Evolutionary conservation across 2,329 filamentous ascomycete species (phyloP).

Genomic region (Chalaropsis ovoidea): DNA sequence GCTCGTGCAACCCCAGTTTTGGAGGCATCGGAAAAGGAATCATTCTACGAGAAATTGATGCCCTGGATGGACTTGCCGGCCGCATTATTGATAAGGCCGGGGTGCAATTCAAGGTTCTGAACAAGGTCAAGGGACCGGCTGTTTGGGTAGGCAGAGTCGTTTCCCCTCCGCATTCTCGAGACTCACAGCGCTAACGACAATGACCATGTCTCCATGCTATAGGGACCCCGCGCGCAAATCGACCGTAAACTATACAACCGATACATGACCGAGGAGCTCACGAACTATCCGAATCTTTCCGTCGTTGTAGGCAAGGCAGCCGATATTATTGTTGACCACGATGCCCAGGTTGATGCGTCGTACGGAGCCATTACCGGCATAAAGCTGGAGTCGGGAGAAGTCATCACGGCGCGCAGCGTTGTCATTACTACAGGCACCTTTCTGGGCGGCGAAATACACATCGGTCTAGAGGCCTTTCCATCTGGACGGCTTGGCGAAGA

Average conservation of each 20-base stretch:
- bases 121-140: conserved; percentile 80
- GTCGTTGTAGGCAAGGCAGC: conserved; percentile 81
- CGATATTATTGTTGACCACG: conserved; percentile 58
- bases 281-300: conserved; percentile 64
- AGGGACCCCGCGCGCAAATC: conserved; percentile 88
- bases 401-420: conserved; percentile 69
- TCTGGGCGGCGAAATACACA: conserved; percentile 89
- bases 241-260: conserved; percentile 80
- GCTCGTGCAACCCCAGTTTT: conserved; percentile 94
- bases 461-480: conserved; percentile 73
- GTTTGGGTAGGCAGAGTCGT: conserved; percentile 56
- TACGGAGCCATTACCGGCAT: conserved; percentile 61
- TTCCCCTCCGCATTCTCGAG: background rate
- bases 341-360: conserved; percentile 47
- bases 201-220: background rate
- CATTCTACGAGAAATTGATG: conserved; percentile 90
- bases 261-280: conserved; percentile 81
- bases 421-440: conserved; percentile 97
- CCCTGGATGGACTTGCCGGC: conserved; percentile 79
- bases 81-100: conserved; percentile 87
- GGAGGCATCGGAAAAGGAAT: conserved; percentile 98
- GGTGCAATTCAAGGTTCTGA: conserved; percentile 85
- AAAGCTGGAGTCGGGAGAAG: conserved; percentile 73
- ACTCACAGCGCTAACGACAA: background rate
- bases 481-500: conserved; percentile 89